Conservation (phyloP, 2,329 filamentous ascomycete species). For the Claviceps cyperi region DNA sequence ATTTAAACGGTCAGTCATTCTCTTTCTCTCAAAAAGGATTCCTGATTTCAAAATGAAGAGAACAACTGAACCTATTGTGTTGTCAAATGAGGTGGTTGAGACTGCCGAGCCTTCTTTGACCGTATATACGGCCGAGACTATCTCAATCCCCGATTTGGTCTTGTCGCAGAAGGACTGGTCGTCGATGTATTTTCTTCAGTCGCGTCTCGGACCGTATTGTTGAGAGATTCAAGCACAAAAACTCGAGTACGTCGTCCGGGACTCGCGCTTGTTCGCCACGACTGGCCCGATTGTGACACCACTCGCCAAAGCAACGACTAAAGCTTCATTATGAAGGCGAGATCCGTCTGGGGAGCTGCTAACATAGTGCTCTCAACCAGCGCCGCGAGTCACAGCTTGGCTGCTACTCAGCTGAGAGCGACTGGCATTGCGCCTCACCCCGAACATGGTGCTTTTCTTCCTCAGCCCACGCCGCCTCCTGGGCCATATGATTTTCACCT, state of each 20-base stretch:
- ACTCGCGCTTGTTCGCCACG: neutral
- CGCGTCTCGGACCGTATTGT: neutral
- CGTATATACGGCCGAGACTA: neutral
- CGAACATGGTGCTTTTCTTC: conserved; percentile 20
- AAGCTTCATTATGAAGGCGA: conserved; percentile 12
- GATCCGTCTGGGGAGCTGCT: conserved; percentile 14
- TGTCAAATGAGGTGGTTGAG: neutral
- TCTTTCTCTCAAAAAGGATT: no score
- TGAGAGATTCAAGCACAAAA: neutral
- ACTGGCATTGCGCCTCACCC: conserved; percentile 20
- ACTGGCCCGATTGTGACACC: neutral
- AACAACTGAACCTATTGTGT: no score
- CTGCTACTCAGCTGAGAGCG: conserved; percentile 15
- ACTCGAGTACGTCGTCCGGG: neutral
- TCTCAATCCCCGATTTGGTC: neutral
- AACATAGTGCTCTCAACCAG: neutral
- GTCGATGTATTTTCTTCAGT: no score
- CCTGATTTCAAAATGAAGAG: no score
- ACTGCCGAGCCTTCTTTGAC: neutral
- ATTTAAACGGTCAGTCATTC: no score
- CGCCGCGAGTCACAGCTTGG: conserved; percentile 16
- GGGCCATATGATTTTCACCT: conserved; percentile 16
- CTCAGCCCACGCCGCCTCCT: conserved; percentile 28
- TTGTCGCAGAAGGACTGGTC: neutral
- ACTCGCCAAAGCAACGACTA: neutral